Evolutionary conservation across 306 rosid species (phyloP), one percentile per base, ranked within the genome.

Genomic region (Castanospermum australe): DNA sequence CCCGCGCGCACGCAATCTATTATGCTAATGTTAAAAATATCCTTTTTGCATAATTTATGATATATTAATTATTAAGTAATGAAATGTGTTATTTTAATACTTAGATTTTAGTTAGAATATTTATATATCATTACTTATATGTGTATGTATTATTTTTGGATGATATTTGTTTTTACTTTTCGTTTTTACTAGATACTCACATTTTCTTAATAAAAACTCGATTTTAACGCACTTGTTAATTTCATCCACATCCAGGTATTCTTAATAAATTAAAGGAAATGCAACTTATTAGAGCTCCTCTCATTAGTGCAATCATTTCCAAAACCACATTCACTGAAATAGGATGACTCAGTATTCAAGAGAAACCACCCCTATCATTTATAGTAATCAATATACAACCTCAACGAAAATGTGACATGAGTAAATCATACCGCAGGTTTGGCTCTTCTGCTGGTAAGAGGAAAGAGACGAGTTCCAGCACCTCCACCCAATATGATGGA

Each of bases 401-500:
- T 56, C n/a, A 0, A 57, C 44, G 5, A 50, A 82, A 36, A 47
- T 66, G 4, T 50, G 4, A 54, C 11, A 63, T 8, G 1, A 45
- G 36, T 9, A 55, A 12, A 77, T 69, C 82, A 69, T 84, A 93
- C 98, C 66, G 97, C 97, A 0, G 95, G 93, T 74, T 91, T 93
- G 50, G 98, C 93, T 83, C 96, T 90, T 72, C 48, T 81, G 79
- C 92, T 80, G 8, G 97, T 91, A 21, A 93, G 98, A 78, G 98
- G 97, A 89, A 86, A 93, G 24, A 93, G 85, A 61, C 93, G 88
- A 80, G 92, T 93, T 80, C 98, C 97, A 75, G 96, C 97, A 62
- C 97, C 95, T 18, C 97, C 97, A 32, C 97, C 98, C 84, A 93
- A 66, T 55, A 93, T 93, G 72, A 94, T 87, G 8, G 97, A 91